Base-by-base conservation (phyloP, 352 stramenopile species). In the Phytopythium helicoides region DNA sequence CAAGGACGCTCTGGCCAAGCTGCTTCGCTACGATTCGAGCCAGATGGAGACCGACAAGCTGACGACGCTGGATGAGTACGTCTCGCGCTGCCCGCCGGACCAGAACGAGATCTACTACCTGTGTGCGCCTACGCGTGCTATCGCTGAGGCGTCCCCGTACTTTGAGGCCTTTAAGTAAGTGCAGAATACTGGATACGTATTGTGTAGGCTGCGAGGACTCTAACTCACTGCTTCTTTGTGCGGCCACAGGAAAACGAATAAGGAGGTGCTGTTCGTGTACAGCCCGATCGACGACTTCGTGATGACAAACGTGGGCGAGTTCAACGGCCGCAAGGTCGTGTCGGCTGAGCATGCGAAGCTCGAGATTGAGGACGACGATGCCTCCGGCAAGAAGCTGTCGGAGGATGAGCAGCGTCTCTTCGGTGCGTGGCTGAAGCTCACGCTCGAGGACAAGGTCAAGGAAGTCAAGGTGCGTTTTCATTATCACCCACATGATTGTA, bases 71-170 rank as follows among this genome's bases (percentile, higher is more conserved):
- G 98, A 99, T 62, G 97, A 99, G 73, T 99, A 99, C 66, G 86
- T 99, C 52, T 96, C 89, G 33, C 92, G 97, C 44, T 94, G 91
- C 53, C 76, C 89, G 47, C 92, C 94, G 2, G 89, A 98, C 54
- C 96, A 99, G 70, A 98, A 99, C 58, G 90, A 99, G 52, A 99
- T 99, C 58, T 99, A 99, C 77, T 99, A 99, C 71, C 59, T 99
- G 23, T 96, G 86, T 52, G 96, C 97, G 6, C 97, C 97, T 23
- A 97, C 84, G 37, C 88, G 97, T 26, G 87, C 97, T 40, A 90
- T 99, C 38, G 97, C 97, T 9, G 81, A 96, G 47, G 85, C 92
- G 25, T 99, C 95, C 58, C 97, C 98, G 11, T 99, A 99, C 83
- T 98, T 98, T 56, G 98, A 99, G 75, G 95, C 90, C 7, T 99